A percentile compares a stretch with the other conserved stretches of the same genome.
Conservation (phyloP, 495 filamentous ascomycete genomes). For the Podospora fimiseda region DNA sequence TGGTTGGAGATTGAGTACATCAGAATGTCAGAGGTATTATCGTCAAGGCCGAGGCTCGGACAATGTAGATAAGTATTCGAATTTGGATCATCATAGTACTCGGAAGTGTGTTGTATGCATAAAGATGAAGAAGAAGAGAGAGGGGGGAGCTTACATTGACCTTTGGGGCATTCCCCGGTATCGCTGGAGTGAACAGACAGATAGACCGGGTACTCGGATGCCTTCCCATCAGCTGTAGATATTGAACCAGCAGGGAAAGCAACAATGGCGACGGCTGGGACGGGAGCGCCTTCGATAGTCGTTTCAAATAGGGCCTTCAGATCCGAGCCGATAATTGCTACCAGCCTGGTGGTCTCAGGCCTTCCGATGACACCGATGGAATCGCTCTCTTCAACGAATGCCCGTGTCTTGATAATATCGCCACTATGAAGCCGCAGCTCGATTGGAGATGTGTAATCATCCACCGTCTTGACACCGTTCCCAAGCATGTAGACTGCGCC, state of each 20-base stretch:
- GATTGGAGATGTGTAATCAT: slow-evolving; percentile 20
- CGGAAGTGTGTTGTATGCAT: slow-evolving; percentile 2
- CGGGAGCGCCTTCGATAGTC: slow-evolving; percentile 63
- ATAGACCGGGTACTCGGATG: slow-evolving; percentile 54
- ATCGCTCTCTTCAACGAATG: slow-evolving; percentile 49
- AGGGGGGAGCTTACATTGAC: slow-evolving; percentile 67
- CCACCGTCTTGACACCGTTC: slow-evolving; percentile 48
- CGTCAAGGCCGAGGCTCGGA: slow-evolving; percentile 77
- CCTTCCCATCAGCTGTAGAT: slow-evolving; percentile 30
- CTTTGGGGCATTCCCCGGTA: slow-evolving; percentile 77
- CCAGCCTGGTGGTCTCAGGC: slow-evolving; percentile 32
- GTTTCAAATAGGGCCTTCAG: slow-evolving; percentile 62
- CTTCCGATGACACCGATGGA: slow-evolving; percentile 21
- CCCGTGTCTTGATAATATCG: slow-evolving; percentile 51
- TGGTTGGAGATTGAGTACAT: slow-evolving; percentile 40
- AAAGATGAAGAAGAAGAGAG: slow-evolving; percentile 10
- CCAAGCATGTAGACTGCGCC: slow-evolving; percentile 85
- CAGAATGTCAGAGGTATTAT: slow-evolving; percentile 88
- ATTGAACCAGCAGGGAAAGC: slow-evolving; percentile 55
- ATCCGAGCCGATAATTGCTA: slow-evolving; percentile 64
- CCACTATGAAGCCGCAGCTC: slow-evolving; percentile 53
- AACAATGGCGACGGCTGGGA: slow-evolving; percentile 67
- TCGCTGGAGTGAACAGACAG: slow-evolving; percentile 75
- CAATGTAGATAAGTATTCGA: slow-evolving; percentile 99
- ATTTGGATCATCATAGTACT: slow-evolving; percentile 68